phyloP scores from a whole-genome alignment of 129 eudicot species.

The Centella asiatica region DNA sequence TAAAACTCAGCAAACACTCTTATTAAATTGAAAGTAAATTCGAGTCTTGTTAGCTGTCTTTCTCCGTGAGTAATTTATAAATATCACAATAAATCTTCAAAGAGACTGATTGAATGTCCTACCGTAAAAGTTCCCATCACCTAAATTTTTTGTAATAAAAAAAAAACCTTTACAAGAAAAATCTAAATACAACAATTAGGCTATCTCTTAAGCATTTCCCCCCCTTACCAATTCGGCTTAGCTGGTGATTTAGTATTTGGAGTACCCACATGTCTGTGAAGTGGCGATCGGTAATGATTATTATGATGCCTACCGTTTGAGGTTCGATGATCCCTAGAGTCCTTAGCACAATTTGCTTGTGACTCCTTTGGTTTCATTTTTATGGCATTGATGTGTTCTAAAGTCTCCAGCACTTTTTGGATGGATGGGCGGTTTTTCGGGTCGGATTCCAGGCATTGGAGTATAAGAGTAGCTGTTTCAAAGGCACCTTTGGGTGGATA shows the following conservation, averaged over 20 bases:
- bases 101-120: too few relatives aligned
- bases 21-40: too few relatives aligned
- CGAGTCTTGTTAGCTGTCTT: too few relatives aligned
- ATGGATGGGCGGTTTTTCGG: constrained; percentile 10
- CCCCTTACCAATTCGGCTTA: neutral
- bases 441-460: constrained; percentile 8
- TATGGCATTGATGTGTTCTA: constrained; percentile 1
- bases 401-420: neutral
- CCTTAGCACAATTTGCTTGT: neutral
- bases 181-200: too few relatives aligned
- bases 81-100: too few relatives aligned
- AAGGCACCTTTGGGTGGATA: constrained; percentile 7
- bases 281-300: neutral
- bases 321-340: neutral
- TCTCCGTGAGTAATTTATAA: too few relatives aligned
- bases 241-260: too few relatives aligned
- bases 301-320: neutral
- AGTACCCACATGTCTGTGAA: too few relatives aligned
- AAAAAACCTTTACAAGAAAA: too few relatives aligned
- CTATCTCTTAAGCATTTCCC: neutral
- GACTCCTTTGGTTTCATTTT: constrained; percentile 2
- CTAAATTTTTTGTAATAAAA: too few relatives aligned
- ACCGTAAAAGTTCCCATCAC: too few relatives aligned
- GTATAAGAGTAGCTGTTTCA: constrained; percentile 6
- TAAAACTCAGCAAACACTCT: too few relatives aligned